Percentiles rank a stretch among this genome's conserved stretches.
These are phyloP conservation scores for Licmophora abbreviata DNA, from an alignment of 108 stramenopile species.

Conservation along the genomic window DNA sequence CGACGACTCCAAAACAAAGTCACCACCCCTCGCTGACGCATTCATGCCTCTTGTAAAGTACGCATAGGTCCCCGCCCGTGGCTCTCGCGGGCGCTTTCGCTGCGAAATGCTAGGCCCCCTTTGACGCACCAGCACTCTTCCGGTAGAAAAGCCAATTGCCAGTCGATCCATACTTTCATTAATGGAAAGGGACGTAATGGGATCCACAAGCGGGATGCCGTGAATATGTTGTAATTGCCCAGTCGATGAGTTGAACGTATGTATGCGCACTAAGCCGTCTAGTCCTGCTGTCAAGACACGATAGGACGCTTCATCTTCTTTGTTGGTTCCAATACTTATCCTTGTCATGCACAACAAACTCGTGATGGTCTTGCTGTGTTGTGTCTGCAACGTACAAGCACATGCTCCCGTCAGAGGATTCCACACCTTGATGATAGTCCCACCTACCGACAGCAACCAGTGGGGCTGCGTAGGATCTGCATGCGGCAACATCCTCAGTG, in stretches of 20 bases:
- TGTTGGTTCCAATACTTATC: conserved; percentile 12
- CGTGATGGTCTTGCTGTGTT: conserved; percentile 82
- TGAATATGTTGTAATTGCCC: conserved; percentile 51
- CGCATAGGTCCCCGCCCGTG: conserved; percentile 65
- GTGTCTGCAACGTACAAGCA: conserved; percentile 40
- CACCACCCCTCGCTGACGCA: conserved; percentile 45
- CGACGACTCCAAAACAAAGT: conserved; percentile 45
- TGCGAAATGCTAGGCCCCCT: conserved; percentile 22
- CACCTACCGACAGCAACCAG: conserved; percentile 69
- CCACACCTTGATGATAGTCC: conserved; percentile 77
- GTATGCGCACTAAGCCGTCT: conserved; percentile 69
- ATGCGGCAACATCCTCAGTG: conserved; percentile 41
- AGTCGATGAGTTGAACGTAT: conserved; percentile 43
- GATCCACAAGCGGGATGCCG: conserved; percentile 44
- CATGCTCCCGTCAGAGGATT: conserved; percentile 59
- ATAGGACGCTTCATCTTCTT: conserved; percentile 23
- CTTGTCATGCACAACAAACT: conserved; percentile 29
- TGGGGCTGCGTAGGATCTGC: conserved; percentile 26
- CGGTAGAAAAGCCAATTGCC: conserved; percentile 62
- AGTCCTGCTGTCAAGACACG: conserved; percentile 62
- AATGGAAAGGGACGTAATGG: conserved; percentile 53
- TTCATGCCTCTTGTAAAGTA: conserved; percentile 73
- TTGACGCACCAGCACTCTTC: conserved; percentile 54
- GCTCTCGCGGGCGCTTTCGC: conserved; percentile 46
- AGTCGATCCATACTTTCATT: conserved; percentile 47